phyloP scores from a whole-genome alignment of 164 flowering plant species.

The Berberis thunbergii region DNA sequence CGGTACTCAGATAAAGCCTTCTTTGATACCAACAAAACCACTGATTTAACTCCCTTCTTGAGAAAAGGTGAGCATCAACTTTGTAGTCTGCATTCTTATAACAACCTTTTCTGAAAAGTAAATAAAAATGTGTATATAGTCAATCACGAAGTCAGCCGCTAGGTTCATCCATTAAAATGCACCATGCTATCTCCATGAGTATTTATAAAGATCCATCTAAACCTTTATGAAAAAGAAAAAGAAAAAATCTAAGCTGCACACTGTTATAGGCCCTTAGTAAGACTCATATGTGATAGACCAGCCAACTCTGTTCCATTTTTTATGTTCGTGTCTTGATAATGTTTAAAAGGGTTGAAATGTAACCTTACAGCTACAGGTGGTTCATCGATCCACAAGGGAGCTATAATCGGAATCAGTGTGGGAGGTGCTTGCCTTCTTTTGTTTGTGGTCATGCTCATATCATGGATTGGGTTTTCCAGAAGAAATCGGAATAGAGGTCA shows the following conservation, averaged over 20 bases:
- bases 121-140: no score
- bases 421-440: constrained; percentile 22
- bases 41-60: constrained; percentile 27
- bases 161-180: no score
- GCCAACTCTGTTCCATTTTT: not conserved
- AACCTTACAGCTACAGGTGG: constrained; percentile 7
- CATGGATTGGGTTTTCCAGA: constrained; percentile 11
- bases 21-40: constrained; percentile 33
- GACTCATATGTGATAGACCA: no score
- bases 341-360: not conserved
- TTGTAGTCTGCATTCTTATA: no score
- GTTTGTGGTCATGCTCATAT: constrained; percentile 11
- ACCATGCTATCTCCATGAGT: no score
- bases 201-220: no score
- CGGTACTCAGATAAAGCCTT: constrained; percentile 43
- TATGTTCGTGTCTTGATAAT: not conserved
- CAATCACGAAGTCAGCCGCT: no score
- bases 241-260: no score
- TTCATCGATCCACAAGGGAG: constrained; percentile 25
- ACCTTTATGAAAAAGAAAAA: no score
- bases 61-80: constrained; percentile 15
- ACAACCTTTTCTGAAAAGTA: no score
- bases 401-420: constrained; percentile 33
- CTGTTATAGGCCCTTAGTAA: no score
- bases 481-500: constrained; percentile 9